Base-by-base conservation (phyloP, 148 eudicot genomes). In the Talinum fruticosum region DNA sequence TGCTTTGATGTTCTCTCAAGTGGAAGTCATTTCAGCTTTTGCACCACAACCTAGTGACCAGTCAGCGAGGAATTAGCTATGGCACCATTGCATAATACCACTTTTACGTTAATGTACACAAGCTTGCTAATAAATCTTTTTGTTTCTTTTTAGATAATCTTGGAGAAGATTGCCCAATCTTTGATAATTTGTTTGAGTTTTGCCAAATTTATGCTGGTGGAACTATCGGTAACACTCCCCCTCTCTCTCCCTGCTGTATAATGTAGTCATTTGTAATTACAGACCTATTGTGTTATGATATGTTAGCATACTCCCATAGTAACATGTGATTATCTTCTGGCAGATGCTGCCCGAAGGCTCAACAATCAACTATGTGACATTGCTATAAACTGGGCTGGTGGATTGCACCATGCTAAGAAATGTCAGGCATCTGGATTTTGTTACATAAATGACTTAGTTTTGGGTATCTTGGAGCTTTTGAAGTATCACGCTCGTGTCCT, bases 141-240 rank as follows among this genome's bases (percentile, higher is more conserved):
- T 67, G 78, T 66, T 75, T 72, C 13, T 49, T 82, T 81, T 68
- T 88, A 96, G 99, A 87, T 91, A 96, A 91, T 82, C 97, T 96
- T 79, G 99, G 97, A 78, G 99, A 90, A 88, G 99, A 96, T 80
- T 96, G 99, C 74, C 99, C 97, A 33, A 90, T 96, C 51, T 96
- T 96, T 84, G 99, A 96, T 37, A 90, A 96, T 83, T 80, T 96
- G 81, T 96, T 96, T 66, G 99, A 96, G 83, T 96, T 96, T 80
- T 96, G 99, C 82, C 99, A 96, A 86, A 91, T 96, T 66, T 96
- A 96, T 87, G 99, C 99, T 78, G 99, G 99, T 79, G 99, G 99
- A 77, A 96, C 99, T n/a, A 89, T 96, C 75, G 99, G 99, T 94
- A 91, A 82, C 66, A 2, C 65, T 24, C 30, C 18, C 65, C 24